Evolutionary conservation across 305 asterid species (phyloP), one percentile per base, ranked within the genome.

Genomic region (Fraxinus sp.): DNA sequence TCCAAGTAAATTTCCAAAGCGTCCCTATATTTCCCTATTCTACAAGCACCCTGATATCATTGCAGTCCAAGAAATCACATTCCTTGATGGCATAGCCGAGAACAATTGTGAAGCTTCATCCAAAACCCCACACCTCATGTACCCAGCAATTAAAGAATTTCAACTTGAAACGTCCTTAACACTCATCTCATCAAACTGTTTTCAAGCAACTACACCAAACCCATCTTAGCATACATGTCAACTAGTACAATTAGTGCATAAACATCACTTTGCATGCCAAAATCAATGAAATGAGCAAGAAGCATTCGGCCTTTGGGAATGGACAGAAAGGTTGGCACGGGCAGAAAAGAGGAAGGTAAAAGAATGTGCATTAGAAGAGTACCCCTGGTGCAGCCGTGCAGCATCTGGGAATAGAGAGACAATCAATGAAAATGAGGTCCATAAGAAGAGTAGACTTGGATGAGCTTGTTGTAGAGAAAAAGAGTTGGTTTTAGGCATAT

Each of bases 11-110:
- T 81, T 73, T 87, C 92, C 88, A 94, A 80, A 32, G 98, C 97
- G 88, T 91, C 88, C 57, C 80, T 85, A 33, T 92, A 92, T 81
- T 75, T 89, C 76, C 98, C 98, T 28, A 24, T 92, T 94, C 87
- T 91, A 96, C 24, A 95, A 85, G 78, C 85, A 92, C 68, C 98
- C 97, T 0, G 98, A 92, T 79, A 95, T 88, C 87, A 94, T 80
- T 30, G 97, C 88, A 74, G 97, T 94, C 97, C 98, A 95, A 72
- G 97, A 92, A 80, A 92, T 83, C 85, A 93, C 96, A 89, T 90
- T 92, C 82, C 89, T 93, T 3, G 28, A 72, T 16, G 96, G 95
- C 97, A 93, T 92, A 18, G 71, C 86, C 59, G 66, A 46, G 77
- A 95, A 94, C 87, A 95, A 89, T 11, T 86, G 86, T 79, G 78